Base-by-base conservation (phyloP, 768 basidiomycete species). In the Basidioascus undulatus region DNA sequence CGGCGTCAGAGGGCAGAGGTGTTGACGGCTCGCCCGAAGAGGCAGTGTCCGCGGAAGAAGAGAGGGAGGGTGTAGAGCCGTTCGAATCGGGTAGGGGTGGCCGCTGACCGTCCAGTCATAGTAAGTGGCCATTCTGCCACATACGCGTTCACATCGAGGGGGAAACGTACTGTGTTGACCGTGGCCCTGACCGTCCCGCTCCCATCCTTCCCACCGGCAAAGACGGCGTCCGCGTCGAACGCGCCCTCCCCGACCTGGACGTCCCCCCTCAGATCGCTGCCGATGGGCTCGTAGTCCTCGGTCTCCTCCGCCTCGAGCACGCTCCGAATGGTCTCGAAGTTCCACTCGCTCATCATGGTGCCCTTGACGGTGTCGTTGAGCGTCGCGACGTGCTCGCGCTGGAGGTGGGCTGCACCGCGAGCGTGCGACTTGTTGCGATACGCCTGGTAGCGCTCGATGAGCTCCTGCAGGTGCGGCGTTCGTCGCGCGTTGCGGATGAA, bases 341-440 rank as follows among this genome's bases (percentile, higher is more conserved):
- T 82, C 92, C 89, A 96, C 47, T 84, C 84, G 53, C 79, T 86
- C 53, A 71, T 70, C 59, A 89, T 67, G 2, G 84, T 82, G 34
- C 68, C 71, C 45, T 40, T 36, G 13, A 42, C 35, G 25, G 38
- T 44, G 6, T 42, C 47, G n/a, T n/a, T n/a, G n/a, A n/a, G n/a
- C n/a, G n/a, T n/a, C n/a, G n/a, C n/a, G n/a, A n/a, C 11, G 47
- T 51, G 23, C 30, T 23, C 10, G 37, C 35, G 26, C 41, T 41
- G 9, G 42, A 42, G 12, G 26, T 35, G 30, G 12, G 48, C 48
- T 41, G 42, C n/a, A n/a, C 11, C n/a, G 30, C 30, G 30, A 32
- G 15, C 34, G 10, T 18, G 9, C 15, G 9, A 20, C 15, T n/a
- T 19, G 10, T 35, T 35, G 20, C 15, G n/a, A n/a, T n/a, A n/a